Conservation (phyloP, 768 basidiomycete genomes). For the Lyophyllum semitale region DNA sequence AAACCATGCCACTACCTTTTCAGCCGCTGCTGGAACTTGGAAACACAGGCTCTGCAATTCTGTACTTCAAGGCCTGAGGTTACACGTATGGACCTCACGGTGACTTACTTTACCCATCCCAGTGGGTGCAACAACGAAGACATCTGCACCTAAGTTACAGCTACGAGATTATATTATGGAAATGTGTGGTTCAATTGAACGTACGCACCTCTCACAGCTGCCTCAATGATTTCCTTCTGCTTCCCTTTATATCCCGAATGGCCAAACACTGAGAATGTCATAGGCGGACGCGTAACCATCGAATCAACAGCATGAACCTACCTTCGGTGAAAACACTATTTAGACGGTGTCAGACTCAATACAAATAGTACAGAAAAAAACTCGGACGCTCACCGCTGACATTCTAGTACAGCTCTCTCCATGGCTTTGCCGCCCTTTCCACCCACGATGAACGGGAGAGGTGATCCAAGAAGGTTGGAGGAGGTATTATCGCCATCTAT, state of each 20-base stretch:
- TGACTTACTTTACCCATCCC: conserved; percentile 81
- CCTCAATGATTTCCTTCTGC: conserved; percentile 75
- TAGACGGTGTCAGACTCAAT: background rate
- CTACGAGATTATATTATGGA: background rate
- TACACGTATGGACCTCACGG: background rate
- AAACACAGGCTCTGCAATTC: conserved; percentile 74
- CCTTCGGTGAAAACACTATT: conserved; percentile 18
- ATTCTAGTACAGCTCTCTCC: conserved; percentile 2
- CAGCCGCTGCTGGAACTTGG: conserved; percentile 77
- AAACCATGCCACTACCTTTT: conserved; percentile 38
- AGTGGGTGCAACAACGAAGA: conserved; percentile 82
- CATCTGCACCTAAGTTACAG: conserved; percentile 55
- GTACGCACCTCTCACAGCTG: conserved; percentile 59
- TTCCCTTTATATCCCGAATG: conserved; percentile 72
- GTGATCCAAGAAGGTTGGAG: conserved; percentile 12
- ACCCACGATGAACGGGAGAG: conserved; percentile 9
- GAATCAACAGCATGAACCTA: background rate
- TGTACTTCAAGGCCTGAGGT: background rate
- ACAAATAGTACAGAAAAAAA: background rate
- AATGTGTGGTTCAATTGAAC: background rate
- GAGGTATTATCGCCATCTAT: background rate
- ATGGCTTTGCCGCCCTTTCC: background rate
- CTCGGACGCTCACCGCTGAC: conserved; percentile 14
- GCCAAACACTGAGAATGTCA: conserved; percentile 58
- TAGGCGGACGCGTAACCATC: background rate